Evolutionary conservation across 176 grass and related monocot genomes (phyloP).

Genomic region (Raddia distichophylla): DNA sequence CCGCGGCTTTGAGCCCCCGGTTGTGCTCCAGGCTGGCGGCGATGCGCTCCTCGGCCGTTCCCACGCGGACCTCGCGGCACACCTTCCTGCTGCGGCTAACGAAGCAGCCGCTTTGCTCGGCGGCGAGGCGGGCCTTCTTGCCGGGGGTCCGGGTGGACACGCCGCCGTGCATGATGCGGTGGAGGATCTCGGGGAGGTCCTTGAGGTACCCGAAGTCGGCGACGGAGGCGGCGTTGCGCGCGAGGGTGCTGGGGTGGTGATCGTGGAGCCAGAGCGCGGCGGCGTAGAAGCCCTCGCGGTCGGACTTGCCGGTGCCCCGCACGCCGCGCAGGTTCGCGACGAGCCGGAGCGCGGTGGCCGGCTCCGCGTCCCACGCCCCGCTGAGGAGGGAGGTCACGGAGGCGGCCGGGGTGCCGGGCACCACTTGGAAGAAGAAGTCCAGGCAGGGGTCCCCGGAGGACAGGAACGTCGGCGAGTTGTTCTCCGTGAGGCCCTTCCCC

Average conservation of each 20-base stretch:
- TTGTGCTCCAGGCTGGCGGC: slow-evolving; percentile 41
- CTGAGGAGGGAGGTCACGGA: slow-evolving; percentile 47
- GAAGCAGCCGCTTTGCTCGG: not conserved
- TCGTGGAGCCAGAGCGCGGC: slow-evolving; percentile 75
- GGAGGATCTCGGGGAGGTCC: slow-evolving; percentile 92
- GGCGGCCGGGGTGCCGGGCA: slow-evolving; percentile 40
- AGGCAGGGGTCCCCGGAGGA: slow-evolving; percentile 76
- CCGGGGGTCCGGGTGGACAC: slow-evolving; percentile 52
- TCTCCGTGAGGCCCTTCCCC: slow-evolving; percentile 57
- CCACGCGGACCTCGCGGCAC: not conserved
- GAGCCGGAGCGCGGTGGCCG: slow-evolving; percentile 47
- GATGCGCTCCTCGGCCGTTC: slow-evolving; percentile 40
- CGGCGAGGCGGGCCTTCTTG: slow-evolving; percentile 17
- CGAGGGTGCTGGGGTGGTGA: slow-evolving; percentile 69
- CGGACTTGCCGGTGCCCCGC: slow-evolving; percentile 68
- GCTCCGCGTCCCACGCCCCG: slow-evolving; percentile 46
- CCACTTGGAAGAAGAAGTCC: slow-evolving; percentile 82
- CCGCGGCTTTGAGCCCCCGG: not conserved
- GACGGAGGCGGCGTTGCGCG: slow-evolving; percentile 58
- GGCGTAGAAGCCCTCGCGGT: slow-evolving; percentile 83
- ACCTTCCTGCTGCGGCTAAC: not conserved
- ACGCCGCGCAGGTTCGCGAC: slow-evolving; percentile 69
- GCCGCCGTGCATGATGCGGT: slow-evolving; percentile 61
- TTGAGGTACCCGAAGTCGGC: slow-evolving; percentile 72
- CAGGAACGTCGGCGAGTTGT: slow-evolving; percentile 56